A percentile compares a stretch with the other conserved stretches of the same genome.
Evolutionary conservation across 306 rosid species (phyloP).

Genomic region (Glycine tomentella): DNA sequence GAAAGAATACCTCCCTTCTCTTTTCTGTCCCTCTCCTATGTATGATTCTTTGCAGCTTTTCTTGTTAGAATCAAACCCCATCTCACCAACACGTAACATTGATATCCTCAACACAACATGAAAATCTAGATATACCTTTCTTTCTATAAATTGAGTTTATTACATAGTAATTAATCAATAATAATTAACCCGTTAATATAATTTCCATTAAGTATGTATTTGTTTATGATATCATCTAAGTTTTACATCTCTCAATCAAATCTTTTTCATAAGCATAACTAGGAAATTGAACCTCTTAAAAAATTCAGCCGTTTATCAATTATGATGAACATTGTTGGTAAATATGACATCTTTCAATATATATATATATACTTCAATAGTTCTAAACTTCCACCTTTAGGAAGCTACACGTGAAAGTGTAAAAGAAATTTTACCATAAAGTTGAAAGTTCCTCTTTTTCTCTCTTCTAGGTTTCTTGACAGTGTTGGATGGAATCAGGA

Average conservation of each 20-base stretch:
- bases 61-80: slow-evolving; percentile 53
- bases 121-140: slow-evolving; percentile 36
- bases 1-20: slow-evolving; percentile 27
- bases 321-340: too few species aligned
- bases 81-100: slow-evolving; percentile 45
- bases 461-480: slow-evolving; percentile 21
- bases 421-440: background rate
- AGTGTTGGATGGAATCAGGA: slow-evolving; percentile 42
- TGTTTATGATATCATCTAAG: too few species aligned
- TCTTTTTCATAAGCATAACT: too few species aligned
- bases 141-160: background rate
- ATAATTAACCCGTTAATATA: background rate
- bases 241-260: too few species aligned
- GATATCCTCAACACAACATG: slow-evolving; percentile 38
- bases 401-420: slow-evolving; percentile 44
- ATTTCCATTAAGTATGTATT: too few species aligned
- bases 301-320: too few species aligned
- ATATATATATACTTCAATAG: background rate
- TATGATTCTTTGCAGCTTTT: slow-evolving; percentile 59
- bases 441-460: slow-evolving; percentile 14
- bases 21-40: slow-evolving; percentile 46
- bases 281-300: too few species aligned
- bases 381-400: background rate
- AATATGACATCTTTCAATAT: too few species aligned
- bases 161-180: background rate